Base-by-base conservation (phyloP, 495 filamentous ascomycete genomes). In the Penicillium diatomitis region DNA sequence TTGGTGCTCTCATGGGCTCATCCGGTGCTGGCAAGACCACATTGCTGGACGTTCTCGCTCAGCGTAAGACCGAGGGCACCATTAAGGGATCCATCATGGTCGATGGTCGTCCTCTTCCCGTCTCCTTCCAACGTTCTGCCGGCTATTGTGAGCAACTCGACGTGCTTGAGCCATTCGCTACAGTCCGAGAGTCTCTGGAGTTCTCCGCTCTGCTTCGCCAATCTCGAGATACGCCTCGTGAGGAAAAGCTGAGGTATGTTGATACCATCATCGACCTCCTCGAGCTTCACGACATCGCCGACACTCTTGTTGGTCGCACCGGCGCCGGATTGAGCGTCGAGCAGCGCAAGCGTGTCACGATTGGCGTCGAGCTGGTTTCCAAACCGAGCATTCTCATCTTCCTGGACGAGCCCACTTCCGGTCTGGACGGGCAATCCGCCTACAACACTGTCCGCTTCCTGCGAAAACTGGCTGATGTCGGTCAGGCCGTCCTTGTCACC, bases 31-130 rank as follows among this genome's bases (percentile, higher is more conserved):
- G 80, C n/a, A 84, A 84, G 45, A 84, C 80, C 7, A 84, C 80
- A 1, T 57, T 84, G 11, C 64, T 77, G 4, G 72, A 77, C 50
- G 70, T 74, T 29, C 55, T 77, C 35, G 69, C 69, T 4, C 84
- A 86, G 52, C 82, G 90, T 53, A 88, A 85, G 44, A 86, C 85
- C 0, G 87, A 89, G 72, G 90, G 90, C 58, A 86, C 92, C 4
- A 88, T 96, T 47, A 78, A 76, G 5, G 90, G 90, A 20, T 85
- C 90, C 42, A 86, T 94, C 75, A 65, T 92, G 11, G 88, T 96
- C 8, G 86, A 95, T 53, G 90, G 88, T 2, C 78, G 75, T 12
- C 85, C 78, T 8, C 75, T 86, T 20, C 86, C 91, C 50, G 71
- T 78, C 6, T 89, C 86, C 0, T 95, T 95, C 76, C 88, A 92